Evolutionary conservation across 2,329 filamentous ascomycete genomes (phyloP), one percentile per base, ranked within the genome.

Genomic region (Phaeophleospora eucalypticola): DNA sequence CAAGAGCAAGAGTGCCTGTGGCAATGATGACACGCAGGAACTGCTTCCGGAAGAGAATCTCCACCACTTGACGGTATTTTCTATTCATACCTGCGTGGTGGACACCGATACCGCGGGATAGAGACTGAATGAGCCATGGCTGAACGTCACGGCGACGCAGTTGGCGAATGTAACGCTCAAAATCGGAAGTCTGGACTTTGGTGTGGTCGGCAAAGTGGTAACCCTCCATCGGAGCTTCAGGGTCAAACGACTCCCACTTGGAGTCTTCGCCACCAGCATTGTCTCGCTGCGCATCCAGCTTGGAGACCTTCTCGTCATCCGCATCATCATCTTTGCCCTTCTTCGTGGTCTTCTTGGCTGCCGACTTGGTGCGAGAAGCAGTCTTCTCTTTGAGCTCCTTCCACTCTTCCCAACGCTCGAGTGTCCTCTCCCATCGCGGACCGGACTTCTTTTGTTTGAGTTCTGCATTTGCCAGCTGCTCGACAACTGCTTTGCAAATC

Each of bases 61-160:
- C 86, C 1, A 87, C 83, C 16, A 71, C 73, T 63, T 89, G 85
- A 32, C 87, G 79, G 61, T 90, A 90, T 52, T 80, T 80, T 40
- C 84, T 76, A 61, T 89, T 90, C 82, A 90, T 81, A 67, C 87
- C 86, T 15, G 86, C 79, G 60, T 91, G 87, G 67, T 91, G 86
- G 4, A 90, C 79, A 24, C 84, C 87, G 15, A 91, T 72, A 16
- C 87, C 87, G 45, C 86, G 73, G 48, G 71, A 71, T 1, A 91
- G 71, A 2, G 81, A 80, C 8, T 76, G 68, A 16, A 87, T 73
- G 7, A 89, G 63, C 53, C 73, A 72, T 9, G 72, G 68, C 0
- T 70, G 63, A 16, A 83, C 70, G 12, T 71, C 68, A 41, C 77
- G 76, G 37, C 67, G 65, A n/a, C 69, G 65, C 4, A 87, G 68